Evolutionary conservation across 306 rosid species (phyloP).

Genomic region (cucumber (Cucumis sativus)): DNA sequence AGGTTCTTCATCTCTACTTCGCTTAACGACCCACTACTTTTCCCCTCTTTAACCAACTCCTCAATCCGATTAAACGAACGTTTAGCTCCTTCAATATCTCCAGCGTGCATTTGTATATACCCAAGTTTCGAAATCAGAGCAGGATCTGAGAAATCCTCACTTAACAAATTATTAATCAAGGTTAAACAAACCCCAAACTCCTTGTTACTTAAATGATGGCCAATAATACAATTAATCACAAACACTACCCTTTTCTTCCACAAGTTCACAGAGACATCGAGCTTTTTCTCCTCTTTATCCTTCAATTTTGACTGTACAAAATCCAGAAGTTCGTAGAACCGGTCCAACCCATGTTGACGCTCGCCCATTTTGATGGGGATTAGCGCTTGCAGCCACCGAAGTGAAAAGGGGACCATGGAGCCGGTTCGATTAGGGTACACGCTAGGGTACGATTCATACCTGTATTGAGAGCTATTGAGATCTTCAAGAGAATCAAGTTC

Average conservation of each 20-base stretch:
- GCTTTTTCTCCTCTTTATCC: slow-evolving; percentile 14
- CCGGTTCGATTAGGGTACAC: slow-evolving; percentile 52
- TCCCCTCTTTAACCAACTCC: slow-evolving; percentile 32
- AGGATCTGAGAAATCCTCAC: slow-evolving; percentile 32
- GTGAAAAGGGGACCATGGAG: slow-evolving; percentile 85
- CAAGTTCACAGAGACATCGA: slow-evolving; percentile 16
- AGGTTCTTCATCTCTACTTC: slow-evolving; percentile 48
- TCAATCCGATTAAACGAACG: slow-evolving; percentile 47
- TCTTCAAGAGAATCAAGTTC: slow-evolving; percentile 80
- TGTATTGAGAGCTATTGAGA: slow-evolving; percentile 46
- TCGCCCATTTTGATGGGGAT: slow-evolving; percentile 62
- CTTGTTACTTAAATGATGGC: slow-evolving; percentile 55
- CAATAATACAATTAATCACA: slow-evolving; percentile 55
- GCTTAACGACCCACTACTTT: slow-evolving; percentile 28
- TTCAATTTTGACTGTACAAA: slow-evolving; percentile 35
- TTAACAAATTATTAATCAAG: slow-evolving; percentile 36
- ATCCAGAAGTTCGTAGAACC: slow-evolving; percentile 49
- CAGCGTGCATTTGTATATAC: slow-evolving; percentile 70
- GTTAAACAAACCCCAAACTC: slow-evolving; percentile 58
- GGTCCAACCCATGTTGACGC: slow-evolving; percentile 71
- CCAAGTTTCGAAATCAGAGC: slow-evolving; percentile 65
- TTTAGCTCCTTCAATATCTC: slow-evolving; percentile 78
- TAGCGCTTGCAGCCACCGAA: slow-evolving; percentile 69
- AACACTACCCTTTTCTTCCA: slow-evolving; percentile 66
- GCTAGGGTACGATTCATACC: slow-evolving; percentile 55